phyloP scores from a whole-genome alignment of 768 basidiomycete species.

The Epithele typhae region DNA sequence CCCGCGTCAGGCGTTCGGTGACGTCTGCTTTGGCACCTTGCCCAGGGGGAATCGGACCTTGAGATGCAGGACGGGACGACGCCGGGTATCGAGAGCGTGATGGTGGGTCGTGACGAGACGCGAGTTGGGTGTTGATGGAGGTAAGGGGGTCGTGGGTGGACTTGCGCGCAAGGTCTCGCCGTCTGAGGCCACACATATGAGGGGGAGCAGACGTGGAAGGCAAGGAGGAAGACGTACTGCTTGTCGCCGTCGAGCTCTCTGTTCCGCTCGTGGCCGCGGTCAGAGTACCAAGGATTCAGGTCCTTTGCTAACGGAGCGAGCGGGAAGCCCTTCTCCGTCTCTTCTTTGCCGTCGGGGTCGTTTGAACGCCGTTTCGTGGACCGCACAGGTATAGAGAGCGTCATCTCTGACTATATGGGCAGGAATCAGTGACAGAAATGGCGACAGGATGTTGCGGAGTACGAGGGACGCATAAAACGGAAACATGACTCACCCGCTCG shows the following conservation, averaged over 20 bases:
- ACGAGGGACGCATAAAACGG: slow-evolving; percentile 2
- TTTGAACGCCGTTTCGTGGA: slow-evolving; percentile 42
- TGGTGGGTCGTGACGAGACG: slow-evolving; percentile 29
- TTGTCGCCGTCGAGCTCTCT: slow-evolving; percentile 20
- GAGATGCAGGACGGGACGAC: slow-evolving; percentile 2
- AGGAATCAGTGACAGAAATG: too few relatives aligned
- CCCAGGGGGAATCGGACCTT: slow-evolving; percentile 4
- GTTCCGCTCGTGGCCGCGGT: slow-evolving; percentile 15
- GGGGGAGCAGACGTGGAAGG: not conserved
- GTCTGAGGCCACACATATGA: slow-evolving; percentile 31
- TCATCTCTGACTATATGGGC: not conserved
- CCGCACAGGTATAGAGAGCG: not conserved
- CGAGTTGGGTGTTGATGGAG: slow-evolving; percentile 64
- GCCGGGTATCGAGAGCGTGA: slow-evolving; percentile 18
- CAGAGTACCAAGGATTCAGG: slow-evolving; percentile 74
- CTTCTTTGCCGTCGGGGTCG: slow-evolving; percentile 8
- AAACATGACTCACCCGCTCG: slow-evolving; percentile 49
- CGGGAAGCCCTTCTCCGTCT: slow-evolving; percentile 67
- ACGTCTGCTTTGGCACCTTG: slow-evolving; percentile 37
- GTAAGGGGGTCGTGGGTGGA: slow-evolving; percentile 67
- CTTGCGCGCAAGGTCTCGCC: slow-evolving; percentile 61
- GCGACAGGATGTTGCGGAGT: not conserved
- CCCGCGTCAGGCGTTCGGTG: slow-evolving; percentile 60
- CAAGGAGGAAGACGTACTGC: slow-evolving; percentile 15
- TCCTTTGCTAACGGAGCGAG: slow-evolving; percentile 75